Conservation (phyloP, 163 green algal genomes). For the Scenedesmus sp. region DNA sequence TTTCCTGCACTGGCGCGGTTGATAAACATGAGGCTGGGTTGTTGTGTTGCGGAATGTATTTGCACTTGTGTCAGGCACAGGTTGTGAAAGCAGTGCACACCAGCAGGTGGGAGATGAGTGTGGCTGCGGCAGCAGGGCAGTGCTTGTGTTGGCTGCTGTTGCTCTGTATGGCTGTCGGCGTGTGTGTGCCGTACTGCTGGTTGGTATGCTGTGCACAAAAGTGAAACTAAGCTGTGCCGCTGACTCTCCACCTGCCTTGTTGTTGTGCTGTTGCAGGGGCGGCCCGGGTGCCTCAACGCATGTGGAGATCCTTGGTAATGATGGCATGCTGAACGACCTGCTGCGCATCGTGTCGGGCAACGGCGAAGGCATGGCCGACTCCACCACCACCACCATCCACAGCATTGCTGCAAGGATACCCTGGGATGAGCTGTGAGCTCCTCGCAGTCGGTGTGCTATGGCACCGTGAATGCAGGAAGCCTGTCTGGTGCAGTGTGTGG, state of each 20-base stretch:
- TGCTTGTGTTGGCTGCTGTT: background rate
- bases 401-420: slow-evolving; percentile 53
- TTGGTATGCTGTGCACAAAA: too few species aligned
- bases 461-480: too few species aligned
- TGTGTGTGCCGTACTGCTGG: too few species aligned
- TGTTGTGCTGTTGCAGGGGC: slow-evolving; percentile 54
- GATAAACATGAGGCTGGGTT: too few species aligned
- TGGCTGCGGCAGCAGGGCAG: too few species aligned
- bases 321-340: slow-evolving; percentile 82
- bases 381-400: slow-evolving; percentile 51
- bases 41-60: too few species aligned
- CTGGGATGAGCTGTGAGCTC: slow-evolving; percentile 35
- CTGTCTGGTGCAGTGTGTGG: too few species aligned
- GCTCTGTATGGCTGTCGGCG: too few species aligned
- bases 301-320: slow-evolving; percentile 90
- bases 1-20: too few species aligned
- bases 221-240: background rate
- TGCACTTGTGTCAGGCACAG: too few species aligned
- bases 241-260: background rate
- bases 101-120: too few species aligned
- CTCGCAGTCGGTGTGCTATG: background rate
- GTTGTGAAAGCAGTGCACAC: too few species aligned
- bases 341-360: slow-evolving; percentile 76
- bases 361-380: slow-evolving; percentile 61
- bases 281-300: slow-evolving; percentile 75